These are phyloP conservation scores for Schoenoplectus tabernaemontani DNA, from an alignment of 202 grass and related monocot species.

Conservation along the genomic window DNA sequence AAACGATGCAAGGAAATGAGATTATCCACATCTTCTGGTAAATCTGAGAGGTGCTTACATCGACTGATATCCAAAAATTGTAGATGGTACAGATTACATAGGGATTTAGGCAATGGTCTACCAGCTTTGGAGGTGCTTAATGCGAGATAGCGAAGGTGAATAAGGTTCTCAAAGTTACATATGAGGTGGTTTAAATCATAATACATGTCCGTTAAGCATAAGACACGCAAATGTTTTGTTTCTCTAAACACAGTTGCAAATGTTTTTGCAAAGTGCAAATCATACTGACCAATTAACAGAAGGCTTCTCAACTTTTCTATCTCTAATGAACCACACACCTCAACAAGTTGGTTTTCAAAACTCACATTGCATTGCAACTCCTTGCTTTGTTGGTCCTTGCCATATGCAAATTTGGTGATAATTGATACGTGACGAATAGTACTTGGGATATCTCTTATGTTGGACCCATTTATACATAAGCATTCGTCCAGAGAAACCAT, in stretches of 20 bases:
- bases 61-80: slow-evolving; percentile 32
- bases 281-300: slow-evolving; percentile 20
- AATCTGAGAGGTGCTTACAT: slow-evolving; percentile 20
- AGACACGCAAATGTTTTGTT: slow-evolving; percentile 10
- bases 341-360: slow-evolving; percentile 25
- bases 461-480: slow-evolving; percentile 17
- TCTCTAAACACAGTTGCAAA: slow-evolving; percentile 14
- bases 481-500: slow-evolving; percentile 18
- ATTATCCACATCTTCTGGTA: slow-evolving; percentile 16
- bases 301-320: slow-evolving; percentile 19
- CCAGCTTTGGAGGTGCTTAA: slow-evolving; percentile 17
- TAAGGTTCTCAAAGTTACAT: slow-evolving; percentile 22
- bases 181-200: slow-evolving; percentile 22
- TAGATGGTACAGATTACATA: slow-evolving; percentile 28
- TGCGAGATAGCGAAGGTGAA: slow-evolving; percentile 18
- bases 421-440: slow-evolving; percentile 32
- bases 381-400: neutral
- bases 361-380: neutral
- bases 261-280: slow-evolving; percentile 2
- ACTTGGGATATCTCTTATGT: neutral
- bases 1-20: slow-evolving; percentile 29
- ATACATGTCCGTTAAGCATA: slow-evolving; percentile 20
- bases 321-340: slow-evolving; percentile 9
- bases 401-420: slow-evolving; percentile 23
- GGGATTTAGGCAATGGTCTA: slow-evolving; percentile 24